Percentiles rank a stretch among this genome's conserved stretches.
These are phyloP conservation scores for Pleurotus platypus DNA, from an alignment of 768 basidiomycete species.

Conservation along the genomic window DNA sequence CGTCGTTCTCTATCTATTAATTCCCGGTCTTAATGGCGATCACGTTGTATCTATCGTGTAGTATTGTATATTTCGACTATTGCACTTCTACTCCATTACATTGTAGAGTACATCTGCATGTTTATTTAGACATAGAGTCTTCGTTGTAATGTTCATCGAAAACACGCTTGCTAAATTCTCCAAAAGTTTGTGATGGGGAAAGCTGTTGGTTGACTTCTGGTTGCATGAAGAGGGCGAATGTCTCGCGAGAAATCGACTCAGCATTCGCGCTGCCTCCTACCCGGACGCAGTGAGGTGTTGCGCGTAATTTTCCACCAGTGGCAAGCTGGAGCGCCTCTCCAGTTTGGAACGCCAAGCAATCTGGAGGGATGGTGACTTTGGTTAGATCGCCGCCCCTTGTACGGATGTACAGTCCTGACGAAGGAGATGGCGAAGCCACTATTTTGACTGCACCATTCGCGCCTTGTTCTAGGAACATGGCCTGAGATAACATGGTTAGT, in stretches of 20 bases:
- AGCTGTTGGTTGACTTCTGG: constrained; percentile 80
- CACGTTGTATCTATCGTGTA: not conserved
- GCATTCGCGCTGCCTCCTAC: constrained; percentile 49
- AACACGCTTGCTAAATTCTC: constrained; percentile 83
- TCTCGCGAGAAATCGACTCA: constrained; percentile 70
- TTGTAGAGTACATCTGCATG: constrained; percentile 12
- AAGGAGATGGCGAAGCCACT: constrained; percentile 65
- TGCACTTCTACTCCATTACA: constrained; percentile 9
- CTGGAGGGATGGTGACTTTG: constrained; percentile 81
- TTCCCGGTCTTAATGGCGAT: constrained; percentile 11
- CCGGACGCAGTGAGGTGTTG: constrained; percentile 93
- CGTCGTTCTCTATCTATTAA: constrained; percentile 35
- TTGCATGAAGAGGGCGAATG: constrained; percentile 87
- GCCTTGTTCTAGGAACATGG: constrained; percentile 72
- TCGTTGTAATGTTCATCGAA: constrained; percentile 54
- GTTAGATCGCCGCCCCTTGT: constrained; percentile 75
- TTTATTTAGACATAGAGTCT: constrained; percentile 19
- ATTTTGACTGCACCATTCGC: constrained; percentile 34
- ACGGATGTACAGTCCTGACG: constrained; percentile 88
- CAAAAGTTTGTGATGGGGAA: constrained; percentile 73
- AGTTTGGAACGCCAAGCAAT: constrained; percentile 93
- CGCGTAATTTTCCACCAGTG: constrained; percentile 74
- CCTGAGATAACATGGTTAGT: constrained; percentile 36
- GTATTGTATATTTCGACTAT: constrained; percentile 15
- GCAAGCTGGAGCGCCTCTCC: constrained; percentile 93